Evolutionary conservation across 139 green algal species (phyloP).

Genomic region (Tetradesmus obliquus): DNA sequence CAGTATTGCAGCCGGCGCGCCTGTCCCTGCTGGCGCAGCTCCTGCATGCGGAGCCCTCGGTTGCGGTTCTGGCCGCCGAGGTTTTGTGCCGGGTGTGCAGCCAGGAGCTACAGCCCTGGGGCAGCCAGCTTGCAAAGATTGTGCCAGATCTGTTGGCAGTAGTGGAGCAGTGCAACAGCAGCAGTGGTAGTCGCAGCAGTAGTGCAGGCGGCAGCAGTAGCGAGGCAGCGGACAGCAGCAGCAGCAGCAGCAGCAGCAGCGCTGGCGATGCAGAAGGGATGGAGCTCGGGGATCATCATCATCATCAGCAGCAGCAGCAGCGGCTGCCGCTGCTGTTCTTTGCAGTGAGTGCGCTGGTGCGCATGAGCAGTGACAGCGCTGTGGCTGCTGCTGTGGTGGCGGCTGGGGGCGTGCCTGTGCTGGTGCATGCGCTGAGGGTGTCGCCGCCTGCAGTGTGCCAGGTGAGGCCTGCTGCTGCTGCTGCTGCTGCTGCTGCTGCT

Average conservation of each 20-base stretch:
- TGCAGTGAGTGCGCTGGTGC: constrained; percentile 27
- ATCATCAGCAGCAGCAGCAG: not conserved
- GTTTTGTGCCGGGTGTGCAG: constrained; percentile 17
- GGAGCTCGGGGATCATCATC: not conserved
- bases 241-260: not conserved
- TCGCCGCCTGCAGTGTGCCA: constrained; percentile 12
- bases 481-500: too few relatives aligned
- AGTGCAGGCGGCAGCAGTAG: not conserved
- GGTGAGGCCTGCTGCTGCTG: not conserved
- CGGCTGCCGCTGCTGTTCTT: constrained; percentile 38
- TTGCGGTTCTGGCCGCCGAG: constrained; percentile 34
- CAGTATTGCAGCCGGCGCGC: not conserved
- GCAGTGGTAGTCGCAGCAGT: not conserved
- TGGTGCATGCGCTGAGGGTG: not conserved
- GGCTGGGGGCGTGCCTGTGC: not conserved
- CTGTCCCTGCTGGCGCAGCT: not conserved
- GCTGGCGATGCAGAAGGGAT: not conserved
- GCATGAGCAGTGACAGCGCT: not conserved
- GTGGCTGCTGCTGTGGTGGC: constrained; percentile 1
- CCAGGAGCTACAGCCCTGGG: not conserved
- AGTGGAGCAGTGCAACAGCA: not conserved
- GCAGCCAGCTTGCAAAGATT: not conserved
- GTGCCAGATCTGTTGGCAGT: not conserved
- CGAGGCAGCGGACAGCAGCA: not conserved
- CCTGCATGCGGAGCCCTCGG: not conserved